Evolutionary conservation across 2,329 filamentous ascomycete species (phyloP).

Genomic region (Drechslerella stenobrocha): DNA sequence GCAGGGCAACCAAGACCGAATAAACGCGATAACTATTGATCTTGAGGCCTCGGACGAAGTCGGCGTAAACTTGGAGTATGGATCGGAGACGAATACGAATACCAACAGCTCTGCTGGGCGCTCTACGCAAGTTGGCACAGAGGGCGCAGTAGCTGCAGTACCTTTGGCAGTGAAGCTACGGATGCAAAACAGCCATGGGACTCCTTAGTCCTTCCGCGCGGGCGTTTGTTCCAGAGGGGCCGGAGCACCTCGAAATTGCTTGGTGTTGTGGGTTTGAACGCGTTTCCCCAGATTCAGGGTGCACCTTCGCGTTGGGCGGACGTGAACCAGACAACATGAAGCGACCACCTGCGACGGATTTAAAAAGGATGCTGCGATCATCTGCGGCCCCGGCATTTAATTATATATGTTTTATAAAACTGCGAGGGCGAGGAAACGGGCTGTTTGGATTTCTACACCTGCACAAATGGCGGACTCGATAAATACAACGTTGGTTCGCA

Average conservation of each 20-base stretch:
- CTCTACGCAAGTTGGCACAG: slow-evolving; percentile 4
- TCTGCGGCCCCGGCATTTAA: no score
- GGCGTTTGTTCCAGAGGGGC: no score
- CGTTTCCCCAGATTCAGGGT: no score
- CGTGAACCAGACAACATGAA: no score
- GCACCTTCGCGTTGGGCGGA: no score
- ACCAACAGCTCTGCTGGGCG: slow-evolving; percentile 12
- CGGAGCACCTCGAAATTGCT: no score
- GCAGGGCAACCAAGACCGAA: slow-evolving; percentile 14
- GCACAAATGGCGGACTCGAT: background rate
- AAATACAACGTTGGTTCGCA: no score
- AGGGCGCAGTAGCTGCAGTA: background rate
- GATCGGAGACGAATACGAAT: slow-evolving; percentile 1
- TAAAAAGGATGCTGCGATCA: no score
- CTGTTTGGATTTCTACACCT: background rate
- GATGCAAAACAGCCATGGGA: background rate
- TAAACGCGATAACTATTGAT: slow-evolving; percentile 9
- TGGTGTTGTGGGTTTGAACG: no score
- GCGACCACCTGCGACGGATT: no score
- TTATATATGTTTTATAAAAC: background rate
- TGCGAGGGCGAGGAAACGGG: background rate
- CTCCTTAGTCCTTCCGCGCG: no score
- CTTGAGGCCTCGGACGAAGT: background rate
- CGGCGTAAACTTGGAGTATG: slow-evolving; percentile 5
- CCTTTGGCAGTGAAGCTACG: slow-evolving; percentile 4